Evolutionary conservation across 139 green algal genomes (phyloP).

Genomic region (Haematococcus lacustris): DNA sequence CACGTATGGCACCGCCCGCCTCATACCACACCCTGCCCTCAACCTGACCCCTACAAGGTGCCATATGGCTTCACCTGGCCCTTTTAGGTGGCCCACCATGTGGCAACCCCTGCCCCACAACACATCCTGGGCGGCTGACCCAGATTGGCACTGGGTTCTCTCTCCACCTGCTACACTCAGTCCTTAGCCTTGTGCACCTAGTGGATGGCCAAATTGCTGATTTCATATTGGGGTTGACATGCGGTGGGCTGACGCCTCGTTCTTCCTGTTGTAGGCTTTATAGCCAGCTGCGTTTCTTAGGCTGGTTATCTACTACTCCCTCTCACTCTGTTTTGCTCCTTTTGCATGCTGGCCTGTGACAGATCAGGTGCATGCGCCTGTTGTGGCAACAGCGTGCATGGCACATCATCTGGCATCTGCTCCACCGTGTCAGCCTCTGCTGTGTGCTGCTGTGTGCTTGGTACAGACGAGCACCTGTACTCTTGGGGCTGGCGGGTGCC

Average conservation of each 20-base stretch:
- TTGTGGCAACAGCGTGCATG: not conserved
- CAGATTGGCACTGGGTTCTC: not conserved
- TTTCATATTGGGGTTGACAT: no score
- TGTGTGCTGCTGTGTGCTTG: not conserved
- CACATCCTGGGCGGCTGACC: not conserved
- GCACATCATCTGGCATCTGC: not conserved
- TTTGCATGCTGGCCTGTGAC: not conserved
- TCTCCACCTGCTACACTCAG: no score
- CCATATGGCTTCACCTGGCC: not conserved
- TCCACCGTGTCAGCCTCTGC: not conserved
- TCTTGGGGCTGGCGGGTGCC: constrained; percentile 36
- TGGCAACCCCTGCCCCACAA: no score
- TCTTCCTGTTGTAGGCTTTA: not conserved
- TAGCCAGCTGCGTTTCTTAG: not conserved
- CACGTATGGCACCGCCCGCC: not conserved
- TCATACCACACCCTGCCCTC: not conserved
- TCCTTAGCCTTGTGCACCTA: no score
- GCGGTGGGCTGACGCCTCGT: no score
- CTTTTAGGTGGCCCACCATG: no score
- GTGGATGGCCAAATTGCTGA: no score
- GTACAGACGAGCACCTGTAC: constrained; percentile 11
- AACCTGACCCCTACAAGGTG: not conserved
- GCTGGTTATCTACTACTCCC: no score
- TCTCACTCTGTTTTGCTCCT: not conserved
- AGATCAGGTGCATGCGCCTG: not conserved